Evolutionary conservation across 2,329 filamentous ascomycete genomes (phyloP), one percentile per base, ranked within the genome.

Genomic region (Coccinonectria pachysandricola): DNA sequence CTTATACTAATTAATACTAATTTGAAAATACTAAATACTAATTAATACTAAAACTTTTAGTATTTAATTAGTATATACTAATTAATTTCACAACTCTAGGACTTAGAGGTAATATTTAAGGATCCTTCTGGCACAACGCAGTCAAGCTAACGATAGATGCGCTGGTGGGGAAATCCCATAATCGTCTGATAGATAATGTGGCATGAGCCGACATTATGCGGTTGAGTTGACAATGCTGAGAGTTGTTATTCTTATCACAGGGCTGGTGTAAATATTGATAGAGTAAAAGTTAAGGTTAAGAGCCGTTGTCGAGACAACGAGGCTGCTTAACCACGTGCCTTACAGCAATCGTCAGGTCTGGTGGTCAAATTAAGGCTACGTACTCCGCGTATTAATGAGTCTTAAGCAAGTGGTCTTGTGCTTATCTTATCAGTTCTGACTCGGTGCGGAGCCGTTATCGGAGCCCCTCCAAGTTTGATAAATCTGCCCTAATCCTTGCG

Each of bases 391-490:
- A n/a, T n/a, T n/a, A n/a, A n/a, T n/a, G n/a, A n/a, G n/a, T n/a
- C n/a, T n/a, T n/a, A n/a, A n/a, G n/a, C n/a, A n/a, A n/a, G n/a
- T n/a, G n/a, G n/a, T n/a, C n/a, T n/a, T n/a, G n/a, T n/a, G n/a
- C n/a, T n/a, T n/a, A n/a, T n/a, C n/a, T n/a, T n/a, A n/a, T 19
- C 17, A 7, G 7, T 19, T 7, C 17, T 19, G 17, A 19, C 7
- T 19, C 17, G 10, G 17, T 8, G n/a, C 10, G 19, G 8, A 21
- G 24, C 31, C 31, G 27, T 15, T 21, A 31, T 34, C 31, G 31
- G 31, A 15, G 24, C 31, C 31, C 27, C 25, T 26, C 23, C 21
- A 26, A 20, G 22, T 30, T 30, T 34, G 25, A 17, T 24, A 24
- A 27, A 27, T 19, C 12, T 18, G 12, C 19, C 21, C 12, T 24